A percentile compares a stretch with the other conserved stretches of the same genome.
Conservation (phyloP, 192 early-diverging fungal genomes). For the Backusella morwellensis region DNA sequence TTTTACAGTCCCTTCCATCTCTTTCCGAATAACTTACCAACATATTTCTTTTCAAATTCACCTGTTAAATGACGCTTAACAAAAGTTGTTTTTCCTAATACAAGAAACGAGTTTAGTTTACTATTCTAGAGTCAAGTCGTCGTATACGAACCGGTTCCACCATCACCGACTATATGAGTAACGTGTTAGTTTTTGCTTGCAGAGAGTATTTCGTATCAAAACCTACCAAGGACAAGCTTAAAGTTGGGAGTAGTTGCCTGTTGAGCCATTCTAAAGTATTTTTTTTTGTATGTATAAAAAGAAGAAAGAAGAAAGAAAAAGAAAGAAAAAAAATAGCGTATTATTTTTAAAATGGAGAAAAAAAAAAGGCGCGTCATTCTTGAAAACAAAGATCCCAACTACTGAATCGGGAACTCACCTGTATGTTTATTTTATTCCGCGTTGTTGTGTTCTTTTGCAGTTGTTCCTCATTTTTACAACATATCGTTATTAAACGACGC, state of each 20-base stretch:
- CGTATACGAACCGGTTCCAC: slow-evolving; percentile 76
- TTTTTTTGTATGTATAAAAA: background rate
- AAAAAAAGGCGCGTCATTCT: background rate
- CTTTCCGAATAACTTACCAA: slow-evolving; percentile 56
- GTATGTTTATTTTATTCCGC: too few species aligned
- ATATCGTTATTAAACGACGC: background rate
- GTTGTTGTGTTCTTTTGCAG: too few species aligned
- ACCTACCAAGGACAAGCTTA: slow-evolving; percentile 87
- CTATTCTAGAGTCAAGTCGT: too few species aligned
- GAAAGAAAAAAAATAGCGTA: background rate
- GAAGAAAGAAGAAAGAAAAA: background rate
- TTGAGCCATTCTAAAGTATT: slow-evolving; percentile 21
- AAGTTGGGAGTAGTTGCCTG: slow-evolving; percentile 60
- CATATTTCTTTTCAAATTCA: slow-evolving; percentile 99
- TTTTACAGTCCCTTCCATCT: background rate
- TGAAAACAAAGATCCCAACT: background rate
- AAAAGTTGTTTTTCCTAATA: slow-evolving; percentile 87
- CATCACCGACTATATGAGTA: slow-evolving; percentile 78
- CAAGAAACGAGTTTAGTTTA: too few species aligned
- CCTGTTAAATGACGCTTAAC: slow-evolving; percentile 99
- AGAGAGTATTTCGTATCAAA: too few species aligned
- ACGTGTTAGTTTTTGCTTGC: too few species aligned
- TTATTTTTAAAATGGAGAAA: background rate
- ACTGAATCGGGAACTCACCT: background rate
- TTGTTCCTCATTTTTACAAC: background rate